Conservation (phyloP, 805 yeast species). For the Nakazawaea ernobii region DNA sequence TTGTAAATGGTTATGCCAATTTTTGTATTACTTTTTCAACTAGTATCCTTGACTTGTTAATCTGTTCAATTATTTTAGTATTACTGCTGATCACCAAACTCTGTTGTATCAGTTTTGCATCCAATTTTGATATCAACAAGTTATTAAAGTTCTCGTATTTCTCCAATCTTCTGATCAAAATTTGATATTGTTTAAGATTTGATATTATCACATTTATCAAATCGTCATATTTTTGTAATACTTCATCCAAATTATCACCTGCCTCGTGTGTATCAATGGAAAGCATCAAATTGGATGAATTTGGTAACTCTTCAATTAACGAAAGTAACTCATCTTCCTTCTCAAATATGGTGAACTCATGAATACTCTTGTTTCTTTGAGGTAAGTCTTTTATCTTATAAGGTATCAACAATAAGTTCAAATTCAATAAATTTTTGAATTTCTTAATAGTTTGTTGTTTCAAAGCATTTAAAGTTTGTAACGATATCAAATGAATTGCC, state of each 20-base stretch:
- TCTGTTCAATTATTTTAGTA: constrained; percentile 16
- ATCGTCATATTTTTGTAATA: constrained; percentile 21
- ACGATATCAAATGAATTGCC: constrained; percentile 22
- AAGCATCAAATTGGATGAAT: constrained; percentile 14
- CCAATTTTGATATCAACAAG: constrained; percentile 6
- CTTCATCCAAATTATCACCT: constrained; percentile 3
- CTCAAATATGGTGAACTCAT: constrained; percentile 18
- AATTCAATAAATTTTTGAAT: constrained; percentile 18
- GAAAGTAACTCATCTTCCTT: constrained; percentile 17
- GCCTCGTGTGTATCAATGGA: not conserved
- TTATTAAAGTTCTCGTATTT: constrained; percentile 15
- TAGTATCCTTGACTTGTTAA: constrained; percentile 15
- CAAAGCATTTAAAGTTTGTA: constrained; percentile 23
- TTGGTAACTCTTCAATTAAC: constrained; percentile 25
- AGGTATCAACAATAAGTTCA: constrained; percentile 22
- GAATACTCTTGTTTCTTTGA: constrained; percentile 14
- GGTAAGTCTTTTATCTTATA: constrained; percentile 20
- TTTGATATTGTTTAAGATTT: constrained; percentile 14
- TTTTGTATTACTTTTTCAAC: constrained; percentile 14
- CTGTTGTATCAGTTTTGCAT: constrained; percentile 14
- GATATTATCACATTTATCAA: constrained; percentile 13
- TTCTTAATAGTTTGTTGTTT: constrained; percentile 10
- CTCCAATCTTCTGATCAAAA: constrained; percentile 13
- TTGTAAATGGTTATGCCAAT: not conserved
- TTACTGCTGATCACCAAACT: constrained; percentile 19